These are phyloP conservation scores for Aurantiochytrium sp. DNA, from an alignment of 108 stramenopile genomes.

Conservation along the genomic window DNA sequence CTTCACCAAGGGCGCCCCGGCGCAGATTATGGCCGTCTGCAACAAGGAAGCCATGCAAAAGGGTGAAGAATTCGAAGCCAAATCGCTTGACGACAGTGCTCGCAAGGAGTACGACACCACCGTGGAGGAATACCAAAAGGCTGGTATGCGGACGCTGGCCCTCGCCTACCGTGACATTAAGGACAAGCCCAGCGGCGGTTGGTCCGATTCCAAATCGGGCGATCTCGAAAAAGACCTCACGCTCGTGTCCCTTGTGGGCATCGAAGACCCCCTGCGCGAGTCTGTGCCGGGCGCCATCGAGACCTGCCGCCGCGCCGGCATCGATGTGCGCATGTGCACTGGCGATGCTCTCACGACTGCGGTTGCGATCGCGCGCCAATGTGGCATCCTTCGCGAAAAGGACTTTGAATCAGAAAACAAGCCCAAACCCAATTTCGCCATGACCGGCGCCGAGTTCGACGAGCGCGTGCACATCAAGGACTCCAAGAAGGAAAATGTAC, in stretches of 20 bases:
- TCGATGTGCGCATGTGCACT: constrained; percentile 95
- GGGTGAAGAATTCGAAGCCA: constrained; percentile 15
- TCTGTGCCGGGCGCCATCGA: constrained; percentile 82
- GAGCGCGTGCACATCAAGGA: constrained; percentile 51
- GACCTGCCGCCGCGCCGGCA: constrained; percentile 58
- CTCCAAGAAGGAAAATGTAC: not conserved
- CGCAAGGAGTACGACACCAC: constrained; percentile 29
- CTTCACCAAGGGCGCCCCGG: constrained; percentile 76
- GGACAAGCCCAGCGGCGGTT: not conserved
- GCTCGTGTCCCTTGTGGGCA: constrained; percentile 76
- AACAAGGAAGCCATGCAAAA: constrained; percentile 22
- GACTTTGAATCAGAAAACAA: constrained; percentile 27
- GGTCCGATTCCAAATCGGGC: not conserved
- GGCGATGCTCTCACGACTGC: constrained; percentile 91
- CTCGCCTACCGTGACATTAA: constrained; percentile 67
- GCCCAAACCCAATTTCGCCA: constrained; percentile 63
- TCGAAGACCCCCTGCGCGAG: constrained; percentile 85
- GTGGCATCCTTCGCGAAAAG: constrained; percentile 44
- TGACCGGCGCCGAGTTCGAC: constrained; percentile 71
- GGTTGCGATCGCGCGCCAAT: constrained; percentile 75
- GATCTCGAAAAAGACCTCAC: constrained; percentile 56
- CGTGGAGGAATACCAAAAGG: constrained; percentile 58
- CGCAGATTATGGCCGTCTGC: constrained; percentile 63
- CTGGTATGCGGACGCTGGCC: constrained; percentile 70
- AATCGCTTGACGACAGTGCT: constrained; percentile 35